Percentiles rank a stretch among this genome's conserved stretches.
phyloP scores from a whole-genome alignment of 2,329 filamentous ascomycete species.

The Botrytis byssoidea region DNA sequence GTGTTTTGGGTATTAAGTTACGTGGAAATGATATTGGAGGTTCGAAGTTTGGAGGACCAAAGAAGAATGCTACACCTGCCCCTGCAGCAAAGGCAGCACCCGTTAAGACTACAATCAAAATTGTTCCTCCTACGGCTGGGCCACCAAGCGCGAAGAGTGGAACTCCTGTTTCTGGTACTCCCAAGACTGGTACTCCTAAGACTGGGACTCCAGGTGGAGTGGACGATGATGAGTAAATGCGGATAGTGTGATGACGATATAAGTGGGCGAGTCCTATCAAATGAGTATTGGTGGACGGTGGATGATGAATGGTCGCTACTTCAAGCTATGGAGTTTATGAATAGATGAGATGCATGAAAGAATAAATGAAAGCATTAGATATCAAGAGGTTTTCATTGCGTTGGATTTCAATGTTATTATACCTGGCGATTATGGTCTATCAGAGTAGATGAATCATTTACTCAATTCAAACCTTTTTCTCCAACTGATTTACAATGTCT shows the following conservation, averaged over 20 bases:
- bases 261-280: neutral
- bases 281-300: neutral
- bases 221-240: neutral
- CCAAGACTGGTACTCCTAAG: neutral
- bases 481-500: neutral
- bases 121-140: conserved; percentile 3
- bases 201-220: neutral
- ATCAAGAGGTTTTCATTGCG: neutral
- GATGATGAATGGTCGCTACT: neutral
- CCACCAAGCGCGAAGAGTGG: neutral
- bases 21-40: conserved; percentile 81
- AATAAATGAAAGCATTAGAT: neutral
- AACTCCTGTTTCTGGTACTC: neutral
- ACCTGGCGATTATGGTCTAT: neutral
- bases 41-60: conserved; percentile 66
- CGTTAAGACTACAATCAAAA: conserved; percentile 25
- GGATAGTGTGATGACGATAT: neutral
- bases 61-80: conserved; percentile 27
- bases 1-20: conserved; percentile 83
- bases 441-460: neutral
- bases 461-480: neutral
- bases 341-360: neutral
- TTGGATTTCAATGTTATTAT: conserved; percentile 3
- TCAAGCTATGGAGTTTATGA: conserved; percentile 10
- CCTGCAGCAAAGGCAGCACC: conserved; percentile 16